Evolutionary conservation across 176 grass and related monocot species (phyloP), one percentile per base, ranked within the genome.

Genomic region (Leersia perrieri): DNA sequence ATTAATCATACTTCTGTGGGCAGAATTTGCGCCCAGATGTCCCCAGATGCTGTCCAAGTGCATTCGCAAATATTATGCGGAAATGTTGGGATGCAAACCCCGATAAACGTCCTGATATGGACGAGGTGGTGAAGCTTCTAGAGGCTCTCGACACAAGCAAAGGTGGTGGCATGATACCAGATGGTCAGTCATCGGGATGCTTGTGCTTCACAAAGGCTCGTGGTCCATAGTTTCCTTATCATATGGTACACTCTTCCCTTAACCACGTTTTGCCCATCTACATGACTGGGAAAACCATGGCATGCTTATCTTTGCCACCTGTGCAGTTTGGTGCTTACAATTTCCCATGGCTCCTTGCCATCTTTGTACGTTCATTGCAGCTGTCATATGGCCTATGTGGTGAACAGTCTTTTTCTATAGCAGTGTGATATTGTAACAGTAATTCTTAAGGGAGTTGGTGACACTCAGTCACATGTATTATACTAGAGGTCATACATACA

Each of bases 11-110:
- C n/a, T 11, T 65, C 11, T 71, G 14, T 61, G 57, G 2, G 18
- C 80, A 90, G 95, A 87, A 94, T 53, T 26, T 92, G 62, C 82
- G 94, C 6, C 91, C 94, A 9, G 73, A 65, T 12, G 88, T 97
- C 31, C 94, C 94, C 8, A 79, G 82, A 1, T 92, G 94, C 68
- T 97, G 94, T 61, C 94, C 91, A 9, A 63, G 47, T 18, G n/a
- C 79, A 22, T 31, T 94, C 82, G 87, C 89, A 0, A 88, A 70
- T 44, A 94, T 97, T 73, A 94, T 97, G 94, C 74, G 88, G 34
- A 86, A 74, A 55, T 97, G 94, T n/a, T 97, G 94, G 92, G 92
- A 95, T 14, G 92, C 87, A 4, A 89, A 95, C 38, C 89, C 92
- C 0, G 87, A 90, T 35, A 94, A 90, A 53, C 82, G 94, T 5